Base-by-base conservation (phyloP, 768 basidiomycete genomes). In the Tulasnella sp. region DNA sequence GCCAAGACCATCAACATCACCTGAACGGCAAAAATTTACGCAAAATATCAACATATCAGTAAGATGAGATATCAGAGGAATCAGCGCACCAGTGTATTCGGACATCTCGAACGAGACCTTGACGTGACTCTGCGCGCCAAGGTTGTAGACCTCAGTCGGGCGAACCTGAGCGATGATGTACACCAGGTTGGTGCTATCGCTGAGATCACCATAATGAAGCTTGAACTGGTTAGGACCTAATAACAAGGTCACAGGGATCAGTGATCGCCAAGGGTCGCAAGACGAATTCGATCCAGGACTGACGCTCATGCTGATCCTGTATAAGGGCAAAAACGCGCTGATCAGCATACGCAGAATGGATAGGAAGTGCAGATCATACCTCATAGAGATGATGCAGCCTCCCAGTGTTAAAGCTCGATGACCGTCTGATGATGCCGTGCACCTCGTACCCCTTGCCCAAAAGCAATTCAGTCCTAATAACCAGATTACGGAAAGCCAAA, bases 101-200 rank as follows among this genome's bases (percentile, higher is more conserved):
- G 94, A 90, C 91, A 98, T 95, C 73, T 97, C 95, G 72, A 98
- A 98, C 26, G 93, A 96, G 65, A 98, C 94, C 73, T 98, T 98
- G 77, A 98, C 94, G 75, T 98, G 94, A 44, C 89, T 92, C 72
- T 98, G 94, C 15, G 94, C 94, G 47, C 92, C 94, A 54, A 98
- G 85, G 73, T 97, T 98, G 81, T 96, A 98, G 62, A 98, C 85
- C 74, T 98, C 95, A 21, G 91, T 85, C 1, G 94, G 94, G 71
- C 88, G 88, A 58, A 96, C 92, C 67, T 90, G 84, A 2, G 95
- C 86, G 70, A 98, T 85, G 75, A 97, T 86, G 73, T 93, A 93
- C 47, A 96, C 94, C 63, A 98, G 83, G 70, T 97, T 97, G 68
- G 94, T 96, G 73, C 87, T 90, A 76, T 98, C 94, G 67, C 88